Conservation (phyloP, 768 basidiomycete species). For the Naganishia onofrii region DNA sequence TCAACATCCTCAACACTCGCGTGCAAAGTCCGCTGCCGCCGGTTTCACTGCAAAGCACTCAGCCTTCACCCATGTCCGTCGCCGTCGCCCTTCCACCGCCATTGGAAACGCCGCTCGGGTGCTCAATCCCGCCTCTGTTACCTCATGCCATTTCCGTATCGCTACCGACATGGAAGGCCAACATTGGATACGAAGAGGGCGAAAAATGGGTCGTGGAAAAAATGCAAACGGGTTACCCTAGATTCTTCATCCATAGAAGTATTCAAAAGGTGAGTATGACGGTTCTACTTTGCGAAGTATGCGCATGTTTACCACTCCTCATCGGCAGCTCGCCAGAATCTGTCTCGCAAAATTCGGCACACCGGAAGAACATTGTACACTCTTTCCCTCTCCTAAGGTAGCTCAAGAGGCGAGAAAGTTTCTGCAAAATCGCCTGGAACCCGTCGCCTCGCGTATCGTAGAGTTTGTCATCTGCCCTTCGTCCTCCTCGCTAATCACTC, state of each 20-base stretch:
- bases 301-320: not conserved
- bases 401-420: slow-evolving; percentile 76
- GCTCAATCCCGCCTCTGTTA: slow-evolving; percentile 50
- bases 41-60: not conserved
- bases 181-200: slow-evolving; percentile 86
- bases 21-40: too few species aligned
- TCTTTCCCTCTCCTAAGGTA: slow-evolving; percentile 69
- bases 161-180: slow-evolving; percentile 86
- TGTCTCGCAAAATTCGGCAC: slow-evolving; percentile 76
- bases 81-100: slow-evolving; percentile 32
- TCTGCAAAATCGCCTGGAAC: slow-evolving; percentile 54
- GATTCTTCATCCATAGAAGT: slow-evolving; percentile 86
- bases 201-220: slow-evolving; percentile 70
- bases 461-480: slow-evolving; percentile 65
- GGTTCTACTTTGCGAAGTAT: not conserved
- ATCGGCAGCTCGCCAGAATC: slow-evolving; percentile 67
- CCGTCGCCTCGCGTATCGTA: slow-evolving; percentile 61
- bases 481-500: slow-evolving; percentile 32
- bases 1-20: not conserved
- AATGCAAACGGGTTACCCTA: slow-evolving; percentile 87
- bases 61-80: not conserved
- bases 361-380: slow-evolving; percentile 69
- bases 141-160: slow-evolving; percentile 94
- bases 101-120: slow-evolving; percentile 42
- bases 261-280: slow-evolving; percentile 69